These are phyloP conservation scores for Rosa rugosa DNA, from an alignment of 306 rosid species.

Conservation along the genomic window DNA sequence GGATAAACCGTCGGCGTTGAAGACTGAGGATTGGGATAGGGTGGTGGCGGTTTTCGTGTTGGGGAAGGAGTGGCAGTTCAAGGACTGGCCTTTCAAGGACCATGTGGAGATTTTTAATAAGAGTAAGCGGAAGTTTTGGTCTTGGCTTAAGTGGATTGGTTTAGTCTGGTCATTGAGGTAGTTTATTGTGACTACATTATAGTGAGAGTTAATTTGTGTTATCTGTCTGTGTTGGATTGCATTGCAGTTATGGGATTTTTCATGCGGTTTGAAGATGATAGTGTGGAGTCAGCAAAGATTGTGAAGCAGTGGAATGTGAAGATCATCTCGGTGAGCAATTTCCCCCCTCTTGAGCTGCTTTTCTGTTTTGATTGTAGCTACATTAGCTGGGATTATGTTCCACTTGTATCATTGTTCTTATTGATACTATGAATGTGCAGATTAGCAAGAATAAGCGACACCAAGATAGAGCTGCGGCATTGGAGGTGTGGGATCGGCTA, in stretches of 20 bases:
- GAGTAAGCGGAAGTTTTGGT: slow-evolving; percentile 42
- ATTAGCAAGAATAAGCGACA: slow-evolving; percentile 97
- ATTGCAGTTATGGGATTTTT: slow-evolving; percentile 58
- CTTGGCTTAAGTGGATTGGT: slow-evolving; percentile 6
- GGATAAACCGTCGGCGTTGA: slow-evolving; percentile 87
- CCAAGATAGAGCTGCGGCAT: slow-evolving; percentile 96
- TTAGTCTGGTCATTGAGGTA: not conserved
- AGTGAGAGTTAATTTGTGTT: slow-evolving; percentile 4
- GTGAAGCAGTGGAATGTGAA: slow-evolving; percentile 99
- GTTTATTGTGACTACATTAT: not conserved
- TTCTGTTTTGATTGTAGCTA: slow-evolving; percentile 2
- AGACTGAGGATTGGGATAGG: slow-evolving; percentile 93
- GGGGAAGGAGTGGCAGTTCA: slow-evolving; percentile 93
- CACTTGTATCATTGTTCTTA: not conserved
- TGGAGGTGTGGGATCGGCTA: slow-evolving; percentile 98
- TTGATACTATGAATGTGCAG: slow-evolving; percentile 38
- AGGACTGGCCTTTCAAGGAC: slow-evolving; percentile 67
- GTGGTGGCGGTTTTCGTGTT: slow-evolving; percentile 93
- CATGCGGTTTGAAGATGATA: slow-evolving; percentile 77
- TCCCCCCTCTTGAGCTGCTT: slow-evolving; percentile 6
- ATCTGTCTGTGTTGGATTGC: not conserved
- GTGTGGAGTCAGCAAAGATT: slow-evolving; percentile 81
- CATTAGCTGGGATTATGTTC: not conserved
- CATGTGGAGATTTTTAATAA: slow-evolving; percentile 66
- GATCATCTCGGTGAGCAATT: slow-evolving; percentile 74